These are phyloP conservation scores for Barnettozyma sp. DNA, from an alignment of 805 yeast genomes.

Conservation along the genomic window DNA sequence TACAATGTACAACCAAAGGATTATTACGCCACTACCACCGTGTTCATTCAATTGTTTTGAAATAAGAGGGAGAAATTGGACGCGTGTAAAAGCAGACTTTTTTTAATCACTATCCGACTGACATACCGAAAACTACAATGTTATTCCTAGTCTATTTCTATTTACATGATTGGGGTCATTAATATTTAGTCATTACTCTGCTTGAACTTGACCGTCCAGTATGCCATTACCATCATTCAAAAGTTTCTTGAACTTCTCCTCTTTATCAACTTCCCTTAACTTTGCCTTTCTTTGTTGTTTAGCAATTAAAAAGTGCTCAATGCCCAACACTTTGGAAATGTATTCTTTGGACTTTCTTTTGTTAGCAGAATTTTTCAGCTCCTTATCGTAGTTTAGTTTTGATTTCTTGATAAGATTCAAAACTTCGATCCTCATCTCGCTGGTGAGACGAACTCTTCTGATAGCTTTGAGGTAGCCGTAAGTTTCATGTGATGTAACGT, in stretches of 20 bases:
- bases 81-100: too few relatives aligned
- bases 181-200: not conserved
- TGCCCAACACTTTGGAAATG: constrained; percentile 11
- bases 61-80: too few relatives aligned
- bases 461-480: constrained; percentile 21
- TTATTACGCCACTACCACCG: too few relatives aligned
- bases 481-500: constrained; percentile 15
- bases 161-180: constrained; percentile 1
- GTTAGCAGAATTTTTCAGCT: constrained; percentile 6
- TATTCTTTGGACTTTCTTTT: constrained; percentile 7
- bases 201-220: not conserved
- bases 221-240: constrained; percentile 6
- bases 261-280: constrained; percentile 9
- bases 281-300: constrained; percentile 16
- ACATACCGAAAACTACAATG: too few relatives aligned
- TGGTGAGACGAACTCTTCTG: constrained; percentile 20
- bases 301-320: constrained; percentile 10
- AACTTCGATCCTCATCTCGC: constrained; percentile 14
- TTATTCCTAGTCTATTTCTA: too few relatives aligned
- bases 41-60: too few relatives aligned
- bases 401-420: constrained; percentile 10
- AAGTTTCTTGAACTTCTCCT: constrained; percentile 2
- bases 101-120: too few relatives aligned
- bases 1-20: too few relatives aligned
- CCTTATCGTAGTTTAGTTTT: constrained; percentile 12